Evolutionary conservation across 768 basidiomycete species (phyloP).

Genomic region (Thelephora ganbajun): DNA sequence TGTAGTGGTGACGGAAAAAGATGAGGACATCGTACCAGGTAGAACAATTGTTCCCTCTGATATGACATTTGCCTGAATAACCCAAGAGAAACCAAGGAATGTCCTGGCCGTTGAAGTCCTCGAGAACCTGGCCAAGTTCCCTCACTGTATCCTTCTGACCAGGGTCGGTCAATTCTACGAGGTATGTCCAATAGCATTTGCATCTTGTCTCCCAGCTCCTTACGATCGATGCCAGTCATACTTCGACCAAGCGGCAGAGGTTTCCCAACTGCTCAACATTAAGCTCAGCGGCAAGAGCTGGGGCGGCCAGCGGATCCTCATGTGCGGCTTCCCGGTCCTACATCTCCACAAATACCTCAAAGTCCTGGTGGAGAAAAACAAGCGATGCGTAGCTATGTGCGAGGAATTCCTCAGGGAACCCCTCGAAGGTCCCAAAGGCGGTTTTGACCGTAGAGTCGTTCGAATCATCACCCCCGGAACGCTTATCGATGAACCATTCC

Average conservation of each 20-base stretch:
- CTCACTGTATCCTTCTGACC: constrained; percentile 82
- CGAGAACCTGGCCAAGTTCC: constrained; percentile 59
- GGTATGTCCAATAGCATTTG: constrained; percentile 27
- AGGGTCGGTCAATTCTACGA: constrained; percentile 94
- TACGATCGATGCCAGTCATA: constrained; percentile 50
- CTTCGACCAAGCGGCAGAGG: constrained; percentile 77
- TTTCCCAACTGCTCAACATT: constrained; percentile 66
- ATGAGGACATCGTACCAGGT: no score
- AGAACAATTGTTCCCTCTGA: no score
- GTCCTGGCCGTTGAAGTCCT: constrained; percentile 58
- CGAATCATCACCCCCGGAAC: constrained; percentile 91
- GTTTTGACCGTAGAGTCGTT: constrained; percentile 69
- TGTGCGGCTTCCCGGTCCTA: constrained; percentile 84
- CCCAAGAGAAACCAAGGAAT: constrained; percentile 19
- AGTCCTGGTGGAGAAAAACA: constrained; percentile 68
- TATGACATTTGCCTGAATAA: background rate
- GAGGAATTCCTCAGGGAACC: constrained; percentile 67
- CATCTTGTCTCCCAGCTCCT: background rate
- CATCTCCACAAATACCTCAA: constrained; percentile 84
- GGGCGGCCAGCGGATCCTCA: constrained; percentile 53
- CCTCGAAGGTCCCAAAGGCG: constrained; percentile 33
- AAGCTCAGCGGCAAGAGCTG: constrained; percentile 70
- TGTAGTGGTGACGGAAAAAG: no score
- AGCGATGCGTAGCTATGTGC: constrained; percentile 82
- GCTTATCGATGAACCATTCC: constrained; percentile 81